phyloP scores from a whole-genome alignment of 805 yeast genomes.

The Candida parachauliodes region DNA sequence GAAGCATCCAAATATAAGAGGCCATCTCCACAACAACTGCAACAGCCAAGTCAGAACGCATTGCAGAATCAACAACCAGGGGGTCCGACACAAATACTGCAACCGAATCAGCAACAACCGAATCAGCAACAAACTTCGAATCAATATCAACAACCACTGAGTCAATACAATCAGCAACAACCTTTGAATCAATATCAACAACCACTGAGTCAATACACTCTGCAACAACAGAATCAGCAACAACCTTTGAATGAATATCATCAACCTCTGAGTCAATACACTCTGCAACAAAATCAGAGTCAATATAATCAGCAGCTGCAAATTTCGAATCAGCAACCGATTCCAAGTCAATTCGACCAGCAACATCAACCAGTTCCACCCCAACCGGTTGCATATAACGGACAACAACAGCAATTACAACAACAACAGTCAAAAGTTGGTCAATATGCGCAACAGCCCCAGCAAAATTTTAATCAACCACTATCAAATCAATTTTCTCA shows the following conservation, averaged over 20 bases:
- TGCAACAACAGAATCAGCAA: background rate
- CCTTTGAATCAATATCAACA: conserved; percentile 1
- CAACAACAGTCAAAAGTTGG: background rate
- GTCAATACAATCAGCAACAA: conserved; percentile 7
- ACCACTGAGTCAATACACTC: background rate
- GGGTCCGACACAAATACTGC: conserved; percentile 3
- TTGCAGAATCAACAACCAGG: conserved; percentile 10
- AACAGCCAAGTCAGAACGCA: conserved; percentile 5
- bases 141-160: conserved; percentile 6
- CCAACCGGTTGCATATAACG: background rate
- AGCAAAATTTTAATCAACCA: background rate
- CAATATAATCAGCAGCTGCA: no score
- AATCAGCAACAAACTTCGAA: conserved; percentile 5
- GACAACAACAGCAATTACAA: conserved; percentile 4
- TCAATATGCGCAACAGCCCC: background rate
- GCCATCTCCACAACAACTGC: conserved; percentile 8
- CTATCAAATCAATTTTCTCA: background rate
- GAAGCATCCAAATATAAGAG: conserved; percentile 15
- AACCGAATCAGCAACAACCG: conserved; percentile 8
- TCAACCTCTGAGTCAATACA: conserved; percentile 5
- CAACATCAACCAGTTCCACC: background rate
- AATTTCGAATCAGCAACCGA: background rate
- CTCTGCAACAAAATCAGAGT: conserved; percentile 6
- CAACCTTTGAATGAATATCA: conserved; percentile 8
- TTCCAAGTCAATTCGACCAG: no score